A percentile compares a stretch with the other conserved stretches of the same genome.
phyloP scores from a whole-genome alignment of 2,329 filamentous ascomycete genomes.

The Fusarium sp. region DNA sequence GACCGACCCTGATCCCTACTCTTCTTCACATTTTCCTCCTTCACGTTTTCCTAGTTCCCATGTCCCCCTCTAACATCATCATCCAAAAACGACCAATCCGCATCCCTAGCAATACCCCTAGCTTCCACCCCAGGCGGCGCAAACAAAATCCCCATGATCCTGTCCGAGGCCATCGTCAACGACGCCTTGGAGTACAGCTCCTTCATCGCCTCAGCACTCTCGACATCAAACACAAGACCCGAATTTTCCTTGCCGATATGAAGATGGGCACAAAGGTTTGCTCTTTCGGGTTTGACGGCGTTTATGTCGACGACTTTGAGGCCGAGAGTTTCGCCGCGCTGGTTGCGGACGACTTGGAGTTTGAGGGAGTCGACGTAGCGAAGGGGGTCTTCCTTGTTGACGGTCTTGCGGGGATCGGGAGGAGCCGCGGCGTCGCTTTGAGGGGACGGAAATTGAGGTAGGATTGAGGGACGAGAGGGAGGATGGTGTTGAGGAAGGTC shows the following conservation, averaged over 20 bases:
- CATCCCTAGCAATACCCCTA: not conserved
- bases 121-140: not conserved
- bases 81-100: slow-evolving; percentile 9
- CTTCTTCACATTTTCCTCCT: not conserved
- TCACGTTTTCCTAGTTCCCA: not conserved
- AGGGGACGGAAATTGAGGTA: not conserved
- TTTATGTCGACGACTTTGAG: not conserved
- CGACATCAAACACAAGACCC: slow-evolving; percentile 10
- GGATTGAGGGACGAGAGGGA: not conserved
- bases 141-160: slow-evolving; percentile 20
- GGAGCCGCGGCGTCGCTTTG: not conserved
- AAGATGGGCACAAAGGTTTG: slow-evolving; percentile 6
- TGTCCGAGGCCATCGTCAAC: not conserved
- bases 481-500: not conserved
- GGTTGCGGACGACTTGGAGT: slow-evolving; percentile 4
- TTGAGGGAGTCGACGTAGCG: slow-evolving; percentile 10
- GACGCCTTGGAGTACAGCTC: not conserved
- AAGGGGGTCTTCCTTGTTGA: not conserved
- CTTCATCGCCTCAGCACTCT: not conserved
- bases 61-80: not conserved
- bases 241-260: not conserved
- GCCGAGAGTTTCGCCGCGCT: not conserved
- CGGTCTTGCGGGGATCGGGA: no score
- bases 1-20: not conserved
- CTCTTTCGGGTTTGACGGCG: not conserved